These are phyloP conservation scores for Trichosporon sp. DNA, from an alignment of 1,284 basidiomycete species.

Conservation along the genomic window DNA sequence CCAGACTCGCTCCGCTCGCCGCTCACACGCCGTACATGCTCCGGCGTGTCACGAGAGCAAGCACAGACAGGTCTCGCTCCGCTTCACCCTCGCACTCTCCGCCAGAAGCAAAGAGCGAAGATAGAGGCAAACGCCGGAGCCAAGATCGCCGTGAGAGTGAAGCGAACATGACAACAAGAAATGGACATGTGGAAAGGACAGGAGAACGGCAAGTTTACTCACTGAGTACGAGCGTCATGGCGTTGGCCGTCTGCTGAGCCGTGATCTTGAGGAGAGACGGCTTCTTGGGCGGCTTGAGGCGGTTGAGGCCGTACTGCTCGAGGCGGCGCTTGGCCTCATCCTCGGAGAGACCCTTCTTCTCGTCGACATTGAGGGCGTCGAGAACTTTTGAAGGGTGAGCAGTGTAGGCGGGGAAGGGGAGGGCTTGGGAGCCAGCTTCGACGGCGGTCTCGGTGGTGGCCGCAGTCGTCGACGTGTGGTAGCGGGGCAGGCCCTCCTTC, in stretches of 20 bases:
- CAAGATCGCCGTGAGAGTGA: neutral
- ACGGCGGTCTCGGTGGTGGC: conserved; percentile 13
- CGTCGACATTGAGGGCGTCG: conserved; percentile 48
- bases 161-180: neutral
- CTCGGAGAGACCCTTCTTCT: conserved; percentile 45
- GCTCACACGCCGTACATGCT: neutral
- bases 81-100: neutral
- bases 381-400: conserved; percentile 45
- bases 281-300: conserved; percentile 54
- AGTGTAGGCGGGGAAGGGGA: conserved; percentile 51
- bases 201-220: conserved; percentile 31
- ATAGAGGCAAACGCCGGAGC: neutral
- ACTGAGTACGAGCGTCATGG: conserved; percentile 56
- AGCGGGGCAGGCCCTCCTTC: conserved; percentile 11
- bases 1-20: neutral
- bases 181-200: neutral
- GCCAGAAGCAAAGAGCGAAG: neutral
- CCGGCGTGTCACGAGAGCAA: neutral
- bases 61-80: neutral
- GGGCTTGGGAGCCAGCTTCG: conserved; percentile 6
- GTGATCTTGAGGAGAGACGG: conserved; percentile 47
- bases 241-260: conserved; percentile 54
- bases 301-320: conserved; percentile 55
- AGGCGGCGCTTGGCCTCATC: conserved; percentile 42
- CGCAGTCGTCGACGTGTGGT: conserved; percentile 6